Evolutionary conservation across 371 early-diverging fungal genomes (phyloP), one percentile per base, ranked within the genome.

Genomic region (Mucor racemosus): DNA sequence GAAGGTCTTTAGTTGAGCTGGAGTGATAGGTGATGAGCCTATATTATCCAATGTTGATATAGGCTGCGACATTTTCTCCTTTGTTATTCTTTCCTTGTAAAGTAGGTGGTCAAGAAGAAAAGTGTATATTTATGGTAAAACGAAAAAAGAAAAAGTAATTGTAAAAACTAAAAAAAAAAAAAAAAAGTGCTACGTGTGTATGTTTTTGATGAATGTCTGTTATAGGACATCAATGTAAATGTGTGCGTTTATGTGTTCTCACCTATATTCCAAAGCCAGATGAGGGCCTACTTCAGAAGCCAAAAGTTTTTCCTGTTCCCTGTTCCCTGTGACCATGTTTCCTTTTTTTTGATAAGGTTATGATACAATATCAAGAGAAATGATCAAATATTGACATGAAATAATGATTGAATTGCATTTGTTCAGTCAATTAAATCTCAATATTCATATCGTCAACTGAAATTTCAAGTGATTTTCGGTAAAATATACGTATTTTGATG

Each of bases 1-100:
- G 55, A 81, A 81, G n/a, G 58, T 67, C 46, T 73, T 73, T 6
- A 81, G 62, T 53, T 73, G 73, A 4, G 69, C 69, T 14, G 76
- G 69, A 1, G 72, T 63, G 4, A 71, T 41, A 26, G 63, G 60
- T 34, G 35, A 31, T 31, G 35, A 55, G 5, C 36, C 58, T 15
- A 44, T 35, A 39, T 35, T 44, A 1, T 62, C 26, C 44, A 14
- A 46, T 17, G 34, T 44, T 33, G 50, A 38, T 33, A 21, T 9
- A 6, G 40, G 17, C 5, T 63, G 63, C 40, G 63, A 63, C 63
- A 55, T 63, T 50, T 62, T 41, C 26, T n/a, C 46, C 46, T 8
- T 17, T 3, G 9, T 7, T 44, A 7, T 19, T 42, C 15, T 42
- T 19, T 46, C 46, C 19, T 44, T 17, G 10, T 26, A 1, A 3